Base-by-base conservation (phyloP, 139 green algal genomes). In the Auxenochlorella protothecoides region DNA sequence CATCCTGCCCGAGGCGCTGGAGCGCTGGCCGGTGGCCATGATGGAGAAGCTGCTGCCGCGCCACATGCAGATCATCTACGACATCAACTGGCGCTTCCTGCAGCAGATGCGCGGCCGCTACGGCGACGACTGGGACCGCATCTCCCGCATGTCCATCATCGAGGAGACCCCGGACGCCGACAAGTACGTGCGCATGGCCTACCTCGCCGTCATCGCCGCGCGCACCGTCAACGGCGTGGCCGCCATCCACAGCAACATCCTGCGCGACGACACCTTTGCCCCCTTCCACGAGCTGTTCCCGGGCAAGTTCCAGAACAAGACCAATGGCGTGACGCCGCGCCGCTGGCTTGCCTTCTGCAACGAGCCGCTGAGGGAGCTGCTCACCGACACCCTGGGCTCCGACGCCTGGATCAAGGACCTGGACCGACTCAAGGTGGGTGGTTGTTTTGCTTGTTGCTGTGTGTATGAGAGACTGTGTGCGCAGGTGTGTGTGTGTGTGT, bases 41-140 rank as follows among this genome's bases (percentile, higher is more conserved):
- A 84, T 98, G 71, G 87, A 96, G 85, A 94, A 96, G 85, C 78
- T 99, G 80, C 86, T 99, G 76, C 95, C 95, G 6, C 88, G 95
- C 6, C 91, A 98, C 87, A 97, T 98, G 92, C 80, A 99, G 84
- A 98, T 99, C 78, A 93, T 99, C 68, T 97, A 96, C 71, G 93
- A 98, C 80, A 97, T 99, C 85, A 97, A 99, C 88, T 96, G 90
- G 87, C 88, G 94, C 66, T 96, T 96, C 84, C 84, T 99, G 81
- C 84, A 98, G 85, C 73, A 85, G 76, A 73, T 97, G 75, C 84
- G 89, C 71, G 74, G 70, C 63, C 87, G 87, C 77, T 88, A 92
- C 66, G 90, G 88, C 27, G 89, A 95, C 64, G 89, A 99, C 81
- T 91, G 84, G 80, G 84, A 92, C 56, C 85, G 83, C 71, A 91